Base-by-base conservation (phyloP, 1,284 basidiomycete genomes). In the Cryptococcus floricola region DNA sequence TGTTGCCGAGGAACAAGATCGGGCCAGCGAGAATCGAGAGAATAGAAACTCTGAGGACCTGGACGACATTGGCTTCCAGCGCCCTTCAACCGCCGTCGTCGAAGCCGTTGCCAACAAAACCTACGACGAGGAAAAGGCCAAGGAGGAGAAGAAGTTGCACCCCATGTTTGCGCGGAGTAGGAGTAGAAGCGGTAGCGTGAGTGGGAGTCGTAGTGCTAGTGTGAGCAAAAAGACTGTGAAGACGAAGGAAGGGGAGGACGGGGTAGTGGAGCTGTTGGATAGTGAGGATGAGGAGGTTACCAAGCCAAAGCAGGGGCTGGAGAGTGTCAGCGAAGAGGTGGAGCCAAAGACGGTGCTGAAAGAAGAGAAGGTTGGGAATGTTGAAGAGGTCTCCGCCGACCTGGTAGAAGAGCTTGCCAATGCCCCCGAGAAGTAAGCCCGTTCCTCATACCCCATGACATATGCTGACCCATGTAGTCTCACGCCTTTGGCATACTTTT, bases 401-500 rank as follows among this genome's bases (percentile, higher is more conserved):
- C 18, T 45, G 18, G 50, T 57, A 7, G 60, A 65, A 42, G 56
- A 44, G 10, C 37, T 53, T 6, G 53, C 49, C 4, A 51, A 50
- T 25, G 56, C 56, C 6, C 37, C 45, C 10, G 61, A 63, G 18
- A 42, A 46, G 64, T 67, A 52, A 48, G 62, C 54, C 38, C 27
- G 18, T 18, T 5, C 12, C 19, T 45, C 18, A 34, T 25, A 5
- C 9, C 6, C 6, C 3, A 12, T 16, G 43, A 50, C 18, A 48
- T 34, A 41, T 31, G 41, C 45, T 56, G 55, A 46, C 41, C 16
- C 19, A 13, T 37, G 4, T 56, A 87, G 85, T 39, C 76, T 81
- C 39, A 88, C 85, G 0, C 86, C 87, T 1, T 77, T 94, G 38
- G 84, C 88, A n/a, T 76, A 80, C 50, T 94, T 95, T 71, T 78